Base-by-base conservation (phyloP, 768 basidiomycete species). In the Mycena amicta region DNA sequence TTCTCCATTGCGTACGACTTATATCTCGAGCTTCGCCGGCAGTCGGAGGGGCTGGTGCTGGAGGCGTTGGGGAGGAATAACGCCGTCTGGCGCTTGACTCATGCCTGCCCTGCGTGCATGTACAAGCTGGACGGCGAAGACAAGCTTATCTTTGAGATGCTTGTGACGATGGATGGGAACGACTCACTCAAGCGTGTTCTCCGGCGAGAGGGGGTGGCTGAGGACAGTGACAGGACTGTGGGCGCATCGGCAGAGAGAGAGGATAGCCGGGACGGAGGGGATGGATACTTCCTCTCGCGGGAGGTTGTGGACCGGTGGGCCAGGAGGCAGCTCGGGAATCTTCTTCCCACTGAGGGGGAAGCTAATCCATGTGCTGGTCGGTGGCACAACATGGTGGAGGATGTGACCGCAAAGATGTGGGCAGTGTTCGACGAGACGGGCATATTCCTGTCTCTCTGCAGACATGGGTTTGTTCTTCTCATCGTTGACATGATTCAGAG, bases 381-480 rank as follows among this genome's bases (percentile, higher is more conserved):
- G 8, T 68, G 67, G 67, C 52, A 62, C 18, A 67, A 66, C 27
- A 49, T 60, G 30, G 31, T 26, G 2, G 57, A 65, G n/a, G 54
- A 56, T 1, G 20, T 37, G 8, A 65, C 54, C 0, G 57, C 61
- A 30, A 54, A 52, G 22, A 64, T 64, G 66, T 67, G 59, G 66
- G 64, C 51, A 1, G 43, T 68, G 5, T 69, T 66, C 52, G 55
- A 65, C 13, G 61, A 68, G 55, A 66, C 67, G 5, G 67, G 67
- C 3, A 23, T 71, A 18, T 71, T 71, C 30, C 28, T 71, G 3
- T 46, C 61, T 1, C 55, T 65, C 3, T 72, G 71, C 52, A 55
- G 63, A 0, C 70, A 72, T 57, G 66, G 68, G 1, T 66, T 70
- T 20, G 56, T 63, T 1, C 61, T 69, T 1, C 30, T 64, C 0